Percentiles rank a stretch among this genome's conserved stretches.
These are phyloP conservation scores for Fragaria nilgerrensis DNA, from an alignment of 306 rosid genomes.

Conservation along the genomic window DNA sequence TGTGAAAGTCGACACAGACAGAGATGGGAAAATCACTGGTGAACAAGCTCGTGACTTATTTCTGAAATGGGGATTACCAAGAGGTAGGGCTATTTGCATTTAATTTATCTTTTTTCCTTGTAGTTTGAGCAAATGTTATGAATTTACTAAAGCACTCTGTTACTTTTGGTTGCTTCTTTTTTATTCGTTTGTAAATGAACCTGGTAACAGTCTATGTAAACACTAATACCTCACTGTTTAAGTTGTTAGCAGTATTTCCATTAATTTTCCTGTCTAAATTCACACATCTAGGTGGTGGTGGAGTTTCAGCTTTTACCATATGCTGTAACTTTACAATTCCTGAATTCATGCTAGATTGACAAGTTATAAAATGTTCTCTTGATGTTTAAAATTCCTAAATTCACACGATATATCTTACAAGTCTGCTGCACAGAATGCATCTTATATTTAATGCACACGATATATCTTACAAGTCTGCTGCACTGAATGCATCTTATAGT, in stretches of 20 bases:
- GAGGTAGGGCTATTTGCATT: conserved; percentile 56
- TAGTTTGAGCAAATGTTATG: neutral
- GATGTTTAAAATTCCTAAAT: too few relatives aligned
- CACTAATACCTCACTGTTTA: neutral
- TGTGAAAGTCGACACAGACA: conserved; percentile 86
- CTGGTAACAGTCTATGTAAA: neutral
- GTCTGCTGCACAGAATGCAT: neutral
- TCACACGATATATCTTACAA: neutral
- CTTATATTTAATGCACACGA: neutral
- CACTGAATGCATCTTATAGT: neutral
- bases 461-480: neutral
- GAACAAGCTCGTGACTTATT: conserved; percentile 91
- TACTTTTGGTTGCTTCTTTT: neutral
- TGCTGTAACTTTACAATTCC: neutral
- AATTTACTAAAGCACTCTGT: neutral
- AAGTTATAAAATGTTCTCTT: neutral
- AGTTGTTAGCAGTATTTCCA: neutral
- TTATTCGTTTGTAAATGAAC: neutral
- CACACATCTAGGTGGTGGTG: neutral
- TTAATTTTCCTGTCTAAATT: neutral
- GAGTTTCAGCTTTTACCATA: neutral
- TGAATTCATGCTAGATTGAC: neutral
- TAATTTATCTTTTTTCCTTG: neutral
- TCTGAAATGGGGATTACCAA: conserved; percentile 89
- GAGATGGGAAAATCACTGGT: conserved; percentile 96